Conservation (phyloP, 306 rosid species). For the Glycine tomentella region DNA sequence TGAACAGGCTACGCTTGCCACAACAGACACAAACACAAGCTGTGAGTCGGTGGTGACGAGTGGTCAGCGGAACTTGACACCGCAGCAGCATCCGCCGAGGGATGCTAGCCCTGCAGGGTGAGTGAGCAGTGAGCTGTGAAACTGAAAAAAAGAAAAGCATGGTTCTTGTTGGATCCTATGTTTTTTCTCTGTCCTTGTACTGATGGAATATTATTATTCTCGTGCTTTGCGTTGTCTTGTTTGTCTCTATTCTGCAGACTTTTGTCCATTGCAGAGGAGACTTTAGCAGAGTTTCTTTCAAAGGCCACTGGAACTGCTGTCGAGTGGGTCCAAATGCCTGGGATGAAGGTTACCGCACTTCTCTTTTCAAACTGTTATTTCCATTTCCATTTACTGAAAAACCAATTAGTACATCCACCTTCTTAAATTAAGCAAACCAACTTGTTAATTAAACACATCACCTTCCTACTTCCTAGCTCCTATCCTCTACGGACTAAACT, state of each 20-base stretch:
- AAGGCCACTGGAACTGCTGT: conserved; percentile 99
- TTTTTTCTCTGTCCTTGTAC: conserved; percentile 27
- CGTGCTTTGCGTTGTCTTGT: conserved; percentile 45
- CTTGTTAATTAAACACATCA: not conserved
- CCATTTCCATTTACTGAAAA: conserved; percentile 14
- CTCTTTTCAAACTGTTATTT: conserved; percentile 7
- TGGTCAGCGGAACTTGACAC: conserved; percentile 89
- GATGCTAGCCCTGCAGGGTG: conserved; percentile 99
- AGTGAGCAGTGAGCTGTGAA: conserved; percentile 45
- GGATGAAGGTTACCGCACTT: conserved; percentile 85
- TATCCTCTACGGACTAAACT: not conserved
- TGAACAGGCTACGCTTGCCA: conserved; percentile 73
- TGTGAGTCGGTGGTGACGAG: conserved; percentile 97
- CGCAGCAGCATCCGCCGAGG: conserved; percentile 98
- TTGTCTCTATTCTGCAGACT: conserved; percentile 66
- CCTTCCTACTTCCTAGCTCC: not conserved
- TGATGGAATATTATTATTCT: conserved; percentile 34
- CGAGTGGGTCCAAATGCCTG: conserved; percentile 99
- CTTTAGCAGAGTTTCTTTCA: conserved; percentile 99
- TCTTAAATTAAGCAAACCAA: conserved; percentile 56
- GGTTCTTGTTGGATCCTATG: conserved; percentile 24
- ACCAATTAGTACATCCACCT: conserved; percentile 24
- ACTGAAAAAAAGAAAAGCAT: not conserved
- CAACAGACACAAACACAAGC: conserved; percentile 94
- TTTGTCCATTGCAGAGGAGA: conserved; percentile 99